phyloP scores from a whole-genome alignment of 2,329 filamentous ascomycete genomes.

The Calcarisporium arbuscula region DNA sequence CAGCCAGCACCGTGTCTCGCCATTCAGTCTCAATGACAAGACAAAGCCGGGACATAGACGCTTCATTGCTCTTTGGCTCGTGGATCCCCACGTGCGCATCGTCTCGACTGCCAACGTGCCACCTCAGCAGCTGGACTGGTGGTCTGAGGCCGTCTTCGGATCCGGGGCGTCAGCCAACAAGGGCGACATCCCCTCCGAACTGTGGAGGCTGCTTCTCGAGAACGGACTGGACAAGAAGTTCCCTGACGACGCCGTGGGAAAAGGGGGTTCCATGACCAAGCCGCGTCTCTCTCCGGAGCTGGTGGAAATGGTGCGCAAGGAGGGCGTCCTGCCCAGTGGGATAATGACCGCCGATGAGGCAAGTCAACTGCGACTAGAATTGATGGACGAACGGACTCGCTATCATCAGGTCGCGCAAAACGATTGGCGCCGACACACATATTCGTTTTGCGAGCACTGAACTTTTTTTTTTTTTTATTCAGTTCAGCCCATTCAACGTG shows the following conservation, averaged over 20 bases:
- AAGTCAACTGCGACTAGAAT: constrained; percentile 5
- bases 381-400: constrained; percentile 7
- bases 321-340: constrained; percentile 1
- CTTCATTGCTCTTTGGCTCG: constrained; percentile 46
- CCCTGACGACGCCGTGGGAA: neutral
- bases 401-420: neutral
- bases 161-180: too few relatives aligned
- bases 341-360: constrained; percentile 7
- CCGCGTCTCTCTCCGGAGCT: too few relatives aligned
- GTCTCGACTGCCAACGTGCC: constrained; percentile 27
- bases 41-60: constrained; percentile 44
- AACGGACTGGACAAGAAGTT: neutral
- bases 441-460: constrained; percentile 9
- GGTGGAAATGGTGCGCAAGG: too few relatives aligned
- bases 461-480: too few relatives aligned
- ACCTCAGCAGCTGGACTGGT: constrained; percentile 26
- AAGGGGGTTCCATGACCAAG: too few relatives aligned
- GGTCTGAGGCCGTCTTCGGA: too few relatives aligned
- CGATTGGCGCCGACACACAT: neutral
- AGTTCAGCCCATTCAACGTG: too few relatives aligned
- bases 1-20: constrained; percentile 12
- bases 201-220: too few relatives aligned
- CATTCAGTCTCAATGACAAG: constrained; percentile 39
- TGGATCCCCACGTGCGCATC: constrained; percentile 40
- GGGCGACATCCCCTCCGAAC: too few relatives aligned